phyloP scores from a whole-genome alignment of 495 filamentous ascomycete genomes.

The Xylaria flabelliformis region DNA sequence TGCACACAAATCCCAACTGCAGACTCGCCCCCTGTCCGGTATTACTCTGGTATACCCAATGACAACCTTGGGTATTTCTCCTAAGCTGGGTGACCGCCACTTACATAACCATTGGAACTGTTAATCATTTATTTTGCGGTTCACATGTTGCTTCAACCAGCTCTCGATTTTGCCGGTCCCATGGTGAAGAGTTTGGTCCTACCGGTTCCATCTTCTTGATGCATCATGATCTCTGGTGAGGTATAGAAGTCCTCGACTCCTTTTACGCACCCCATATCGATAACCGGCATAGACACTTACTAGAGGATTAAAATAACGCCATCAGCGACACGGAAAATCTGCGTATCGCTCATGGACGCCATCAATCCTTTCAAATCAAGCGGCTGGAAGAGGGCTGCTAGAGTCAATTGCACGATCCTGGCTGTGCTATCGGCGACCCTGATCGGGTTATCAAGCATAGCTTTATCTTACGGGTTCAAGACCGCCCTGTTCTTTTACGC shows the following conservation, averaged over 20 bases:
- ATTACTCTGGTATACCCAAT: neutral
- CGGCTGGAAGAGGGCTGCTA: slow-evolving; percentile 36
- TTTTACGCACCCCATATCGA: too few species aligned
- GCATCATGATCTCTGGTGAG: too few species aligned
- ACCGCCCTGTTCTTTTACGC: slow-evolving; percentile 31
- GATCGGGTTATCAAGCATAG: slow-evolving; percentile 24
- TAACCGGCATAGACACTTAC: too few species aligned
- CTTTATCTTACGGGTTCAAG: slow-evolving; percentile 17
- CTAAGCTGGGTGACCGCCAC: too few species aligned
- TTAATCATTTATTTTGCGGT: too few species aligned
- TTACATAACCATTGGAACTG: too few species aligned
- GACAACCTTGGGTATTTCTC: neutral
- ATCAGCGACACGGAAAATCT: too few species aligned
- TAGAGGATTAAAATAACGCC: too few species aligned
- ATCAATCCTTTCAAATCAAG: slow-evolving; percentile 1
- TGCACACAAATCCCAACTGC: neutral
- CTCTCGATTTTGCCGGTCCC: neutral
- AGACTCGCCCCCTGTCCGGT: neutral
- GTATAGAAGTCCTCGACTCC: too few species aligned
- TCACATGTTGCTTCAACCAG: too few species aligned
- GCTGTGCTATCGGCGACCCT: slow-evolving; percentile 31
- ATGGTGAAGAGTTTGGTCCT: too few species aligned
- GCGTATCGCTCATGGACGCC: neutral
- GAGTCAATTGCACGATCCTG: slow-evolving; percentile 29
- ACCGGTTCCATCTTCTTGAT: too few species aligned